Percentiles rank a stretch among this genome's conserved stretches.
These are phyloP conservation scores for Acanthamoeba healyi DNA, from an alignment of 208 protist genomes.

Conservation along the genomic window DNA sequence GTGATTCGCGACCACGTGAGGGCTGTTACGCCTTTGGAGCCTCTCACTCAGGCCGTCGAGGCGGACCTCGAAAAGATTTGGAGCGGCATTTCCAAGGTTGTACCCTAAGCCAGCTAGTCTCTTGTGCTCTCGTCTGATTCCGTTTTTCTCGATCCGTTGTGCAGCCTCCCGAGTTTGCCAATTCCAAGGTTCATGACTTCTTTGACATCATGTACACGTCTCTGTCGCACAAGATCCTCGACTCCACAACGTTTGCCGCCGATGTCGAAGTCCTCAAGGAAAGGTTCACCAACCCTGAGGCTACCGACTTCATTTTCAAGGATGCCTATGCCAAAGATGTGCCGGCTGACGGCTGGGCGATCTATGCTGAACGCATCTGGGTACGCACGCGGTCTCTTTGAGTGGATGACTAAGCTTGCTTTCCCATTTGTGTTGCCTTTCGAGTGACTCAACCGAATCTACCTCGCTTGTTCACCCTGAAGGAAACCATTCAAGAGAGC, in stretches of 20 bases:
- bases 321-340: conserved; percentile 89
- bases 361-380: conserved; percentile 94
- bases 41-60: conserved; percentile 90
- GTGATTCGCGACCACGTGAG: conserved; percentile 96
- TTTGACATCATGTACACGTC: conserved; percentile 90
- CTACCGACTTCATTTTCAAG: conserved; percentile 83
- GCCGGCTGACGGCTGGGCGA: conserved; percentile 92
- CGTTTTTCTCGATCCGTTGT: background rate
- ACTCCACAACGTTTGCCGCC: conserved; percentile 78
- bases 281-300: conserved; percentile 78
- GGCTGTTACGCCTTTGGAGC: conserved; percentile 88
- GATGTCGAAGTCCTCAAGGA: conserved; percentile 38
- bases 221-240: conserved; percentile 87
- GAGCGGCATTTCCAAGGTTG: conserved; percentile 87
- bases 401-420: background rate
- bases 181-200: conserved; percentile 84
- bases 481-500: conserved; percentile 93
- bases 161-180: conserved; percentile 84
- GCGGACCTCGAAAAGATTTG: conserved; percentile 96
- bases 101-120: no score
- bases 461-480: background rate
- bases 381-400: conserved; percentile 40
- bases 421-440: background rate
- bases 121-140: background rate
- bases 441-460: background rate